These are phyloP conservation scores for Vicia villosa DNA, from an alignment of 306 rosid species.

Conservation along the genomic window DNA sequence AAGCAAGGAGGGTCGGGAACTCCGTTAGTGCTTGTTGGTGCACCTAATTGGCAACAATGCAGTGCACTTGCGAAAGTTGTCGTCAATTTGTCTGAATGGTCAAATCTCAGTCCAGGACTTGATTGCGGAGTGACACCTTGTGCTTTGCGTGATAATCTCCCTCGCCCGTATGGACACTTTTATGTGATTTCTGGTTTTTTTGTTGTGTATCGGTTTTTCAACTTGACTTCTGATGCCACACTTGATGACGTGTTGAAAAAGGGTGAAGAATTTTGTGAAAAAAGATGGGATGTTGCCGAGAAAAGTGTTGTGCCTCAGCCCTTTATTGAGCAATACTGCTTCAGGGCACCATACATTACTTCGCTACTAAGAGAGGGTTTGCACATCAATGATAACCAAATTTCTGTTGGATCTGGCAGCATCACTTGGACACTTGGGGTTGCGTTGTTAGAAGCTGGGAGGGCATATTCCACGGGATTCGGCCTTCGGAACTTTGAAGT, in stretches of 20 bases:
- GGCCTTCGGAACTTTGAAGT: slow-evolving; percentile 61
- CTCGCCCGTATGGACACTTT: slow-evolving; percentile 78
- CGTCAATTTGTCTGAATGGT: slow-evolving; percentile 89
- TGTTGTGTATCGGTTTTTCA: slow-evolving; percentile 87
- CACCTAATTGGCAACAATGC: slow-evolving; percentile 86
- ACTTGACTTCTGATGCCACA: slow-evolving; percentile 74
- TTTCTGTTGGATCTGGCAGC: slow-evolving; percentile 89
- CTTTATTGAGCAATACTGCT: slow-evolving; percentile 95
- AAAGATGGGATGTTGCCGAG: slow-evolving; percentile 79
- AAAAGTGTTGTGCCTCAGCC: slow-evolving; percentile 91
- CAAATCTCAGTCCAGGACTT: slow-evolving; percentile 54
- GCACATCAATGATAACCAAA: slow-evolving; percentile 72
- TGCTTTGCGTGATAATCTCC: slow-evolving; percentile 65
- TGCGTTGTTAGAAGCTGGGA: slow-evolving; percentile 92
- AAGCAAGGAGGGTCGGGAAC: slow-evolving; percentile 50
- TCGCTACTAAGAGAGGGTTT: slow-evolving; percentile 86
- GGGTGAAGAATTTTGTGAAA: slow-evolving; percentile 75
- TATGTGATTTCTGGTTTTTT: slow-evolving; percentile 89
- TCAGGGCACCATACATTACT: slow-evolving; percentile 87
- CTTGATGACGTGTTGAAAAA: slow-evolving; percentile 84
- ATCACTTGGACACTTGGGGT: slow-evolving; percentile 98
- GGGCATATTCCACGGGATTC: slow-evolving; percentile 54
- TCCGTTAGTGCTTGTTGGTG: slow-evolving; percentile 63
- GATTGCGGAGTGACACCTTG: slow-evolving; percentile 86
- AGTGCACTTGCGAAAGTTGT: slow-evolving; percentile 68